Evolutionary conservation across 1,284 basidiomycete genomes (phyloP).

Genomic region (Papiliotrema laurentii): DNA sequence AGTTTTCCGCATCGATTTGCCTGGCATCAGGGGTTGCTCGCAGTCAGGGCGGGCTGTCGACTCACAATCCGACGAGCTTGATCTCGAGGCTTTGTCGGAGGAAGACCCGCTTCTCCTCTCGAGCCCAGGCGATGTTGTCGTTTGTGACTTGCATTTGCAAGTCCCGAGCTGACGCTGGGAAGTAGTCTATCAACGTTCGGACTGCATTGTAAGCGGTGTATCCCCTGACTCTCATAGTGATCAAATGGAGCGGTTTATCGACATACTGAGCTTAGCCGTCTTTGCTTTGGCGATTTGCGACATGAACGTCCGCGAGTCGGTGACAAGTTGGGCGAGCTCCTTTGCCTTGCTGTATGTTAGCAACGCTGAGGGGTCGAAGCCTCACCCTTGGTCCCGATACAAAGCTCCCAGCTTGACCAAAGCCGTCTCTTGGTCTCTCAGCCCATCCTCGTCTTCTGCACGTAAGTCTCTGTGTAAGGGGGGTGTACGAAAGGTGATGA

Average conservation of each 20-base stretch:
- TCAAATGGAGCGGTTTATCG: too few relatives aligned
- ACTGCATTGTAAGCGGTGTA: constrained; percentile 57
- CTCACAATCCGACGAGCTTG: constrained; percentile 75
- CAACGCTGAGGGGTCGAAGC: constrained; percentile 9
- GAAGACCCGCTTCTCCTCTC: constrained; percentile 88
- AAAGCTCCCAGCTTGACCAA: constrained; percentile 81
- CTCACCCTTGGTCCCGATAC: constrained; percentile 78
- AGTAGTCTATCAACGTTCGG: constrained; percentile 87
- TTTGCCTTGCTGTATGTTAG: constrained; percentile 63
- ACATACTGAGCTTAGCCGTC: constrained; percentile 89
- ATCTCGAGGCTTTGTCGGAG: constrained; percentile 92
- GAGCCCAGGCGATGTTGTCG: constrained; percentile 93
- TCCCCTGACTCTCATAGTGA: too few relatives aligned
- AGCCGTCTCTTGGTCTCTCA: constrained; percentile 80
- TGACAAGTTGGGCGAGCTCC: constrained; percentile 81
- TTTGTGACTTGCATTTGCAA: constrained; percentile 81
- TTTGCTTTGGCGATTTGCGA: constrained; percentile 95
- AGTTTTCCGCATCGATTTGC: constrained; percentile 72
- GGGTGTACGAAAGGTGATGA: neutral
- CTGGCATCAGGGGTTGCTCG: constrained; percentile 35
- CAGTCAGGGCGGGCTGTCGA: constrained; percentile 13
- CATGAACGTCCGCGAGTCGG: constrained; percentile 83
- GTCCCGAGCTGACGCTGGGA: constrained; percentile 67
- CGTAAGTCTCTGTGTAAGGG: neutral
- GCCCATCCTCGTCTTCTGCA: constrained; percentile 55